phyloP scores from a whole-genome alignment of 371 early-diverging fungal species.

The Globomyces sp. region DNA sequence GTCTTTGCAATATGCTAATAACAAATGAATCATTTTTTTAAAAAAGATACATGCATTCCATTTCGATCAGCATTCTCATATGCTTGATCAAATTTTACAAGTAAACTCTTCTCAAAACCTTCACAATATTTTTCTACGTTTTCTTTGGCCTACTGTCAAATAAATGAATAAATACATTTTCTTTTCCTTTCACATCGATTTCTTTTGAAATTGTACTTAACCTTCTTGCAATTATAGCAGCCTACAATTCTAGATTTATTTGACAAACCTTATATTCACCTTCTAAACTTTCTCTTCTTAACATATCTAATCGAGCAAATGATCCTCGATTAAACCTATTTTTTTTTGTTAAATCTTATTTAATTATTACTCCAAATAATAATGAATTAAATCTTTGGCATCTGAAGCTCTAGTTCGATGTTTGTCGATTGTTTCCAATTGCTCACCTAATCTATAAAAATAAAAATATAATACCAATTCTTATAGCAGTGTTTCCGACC shows the following conservation, averaged over 20 bases:
- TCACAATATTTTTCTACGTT: constrained; percentile 92
- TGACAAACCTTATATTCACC: constrained; percentile 75
- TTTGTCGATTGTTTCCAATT: constrained; percentile 90
- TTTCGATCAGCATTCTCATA: constrained; percentile 64
- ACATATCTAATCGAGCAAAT: constrained; percentile 68
- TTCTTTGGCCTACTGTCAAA: constrained; percentile 53
- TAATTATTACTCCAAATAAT: constrained; percentile 66
- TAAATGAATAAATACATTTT: constrained; percentile 51
- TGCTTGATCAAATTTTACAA: constrained; percentile 84
- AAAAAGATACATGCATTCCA: constrained; percentile 51
- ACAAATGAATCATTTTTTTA: background rate
- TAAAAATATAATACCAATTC: constrained; percentile 64
- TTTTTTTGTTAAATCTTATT: too few species aligned
- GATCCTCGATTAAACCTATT: constrained; percentile 65
- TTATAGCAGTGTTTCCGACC: constrained; percentile 93
- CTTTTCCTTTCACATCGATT: constrained; percentile 75
- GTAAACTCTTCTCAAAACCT: constrained; percentile 81
- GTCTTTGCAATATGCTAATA: constrained; percentile 77
- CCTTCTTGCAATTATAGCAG: constrained; percentile 81
- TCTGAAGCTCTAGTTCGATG: constrained; percentile 84
- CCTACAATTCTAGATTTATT: constrained; percentile 43
- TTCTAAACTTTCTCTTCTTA: constrained; percentile 72
- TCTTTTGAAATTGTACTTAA: constrained; percentile 87
- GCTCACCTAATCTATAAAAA: constrained; percentile 61
- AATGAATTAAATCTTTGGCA: constrained; percentile 85